Percentiles rank a stretch among this genome's conserved stretches.
phyloP scores from a whole-genome alignment of 1,284 basidiomycete species.

The Trichosporon faecale region DNA sequence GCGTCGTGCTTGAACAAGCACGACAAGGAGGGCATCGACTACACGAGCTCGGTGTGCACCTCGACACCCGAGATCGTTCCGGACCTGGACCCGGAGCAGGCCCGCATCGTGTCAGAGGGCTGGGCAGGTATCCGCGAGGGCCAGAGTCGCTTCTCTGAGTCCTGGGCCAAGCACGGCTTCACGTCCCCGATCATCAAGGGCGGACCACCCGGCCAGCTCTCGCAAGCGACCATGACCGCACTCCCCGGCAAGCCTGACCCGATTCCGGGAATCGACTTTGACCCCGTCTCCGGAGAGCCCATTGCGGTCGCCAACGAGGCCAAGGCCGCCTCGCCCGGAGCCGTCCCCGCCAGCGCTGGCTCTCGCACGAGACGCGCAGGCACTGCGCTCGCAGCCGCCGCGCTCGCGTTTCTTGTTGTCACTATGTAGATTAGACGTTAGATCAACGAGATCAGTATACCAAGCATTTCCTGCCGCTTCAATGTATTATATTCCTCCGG shows the following conservation, averaged over 20 bases:
- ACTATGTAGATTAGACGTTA: constrained; percentile 3
- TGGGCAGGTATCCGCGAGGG: not conserved
- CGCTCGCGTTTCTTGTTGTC: not conserved
- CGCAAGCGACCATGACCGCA: not conserved
- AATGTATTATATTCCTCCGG: not conserved
- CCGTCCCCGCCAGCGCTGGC: not conserved
- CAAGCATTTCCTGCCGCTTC: not conserved
- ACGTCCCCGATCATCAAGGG: constrained; percentile 4
- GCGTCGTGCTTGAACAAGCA: not conserved
- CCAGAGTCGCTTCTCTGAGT: constrained; percentile 2
- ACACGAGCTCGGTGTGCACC: not conserved
- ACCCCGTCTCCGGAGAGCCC: not conserved
- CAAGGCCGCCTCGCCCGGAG: not conserved
- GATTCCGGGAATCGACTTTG: not conserved
- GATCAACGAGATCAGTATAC: not conserved
- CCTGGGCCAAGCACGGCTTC: not conserved
- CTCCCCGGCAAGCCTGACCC: not conserved
- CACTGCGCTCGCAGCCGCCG: not conserved
- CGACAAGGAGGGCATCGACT: not conserved
- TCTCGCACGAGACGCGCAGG: not conserved
- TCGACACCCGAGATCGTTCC: not conserved
- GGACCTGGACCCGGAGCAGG: not conserved
- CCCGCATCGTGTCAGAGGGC: not conserved
- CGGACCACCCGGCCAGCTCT: not conserved
- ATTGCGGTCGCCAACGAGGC: not conserved